A percentile compares a stretch with the other conserved stretches of the same genome.
phyloP scores from a whole-genome alignment of 805 yeast genomes.

The Starmerella lactis-condensi region DNA sequence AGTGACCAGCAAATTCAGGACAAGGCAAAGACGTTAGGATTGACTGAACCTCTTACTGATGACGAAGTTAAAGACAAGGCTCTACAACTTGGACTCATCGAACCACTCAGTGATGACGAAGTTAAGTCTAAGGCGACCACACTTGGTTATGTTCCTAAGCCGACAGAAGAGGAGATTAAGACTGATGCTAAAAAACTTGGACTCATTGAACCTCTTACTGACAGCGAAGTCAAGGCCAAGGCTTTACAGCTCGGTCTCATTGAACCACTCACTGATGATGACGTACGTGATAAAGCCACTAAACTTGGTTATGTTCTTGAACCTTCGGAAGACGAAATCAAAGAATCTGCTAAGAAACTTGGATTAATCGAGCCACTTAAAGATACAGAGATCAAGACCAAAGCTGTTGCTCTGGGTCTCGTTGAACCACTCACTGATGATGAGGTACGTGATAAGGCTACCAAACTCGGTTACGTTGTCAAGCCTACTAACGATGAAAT shows the following conservation, averaged over 20 bases:
- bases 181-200: constrained; percentile 11
- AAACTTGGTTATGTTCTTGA: constrained; percentile 14
- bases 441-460: constrained; percentile 12
- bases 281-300: constrained; percentile 15
- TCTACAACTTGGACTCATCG: constrained; percentile 15
- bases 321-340: constrained; percentile 6
- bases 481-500: constrained; percentile 7
- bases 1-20: constrained; percentile 4
- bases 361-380: constrained; percentile 7
- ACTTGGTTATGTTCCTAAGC: constrained; percentile 14
- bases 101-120: constrained; percentile 19
- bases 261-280: constrained; percentile 37
- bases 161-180: constrained; percentile 4
- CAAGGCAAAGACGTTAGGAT: constrained; percentile 16
- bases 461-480: constrained; percentile 15
- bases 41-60: constrained; percentile 25
- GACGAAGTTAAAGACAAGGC: constrained; percentile 26
- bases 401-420: constrained; percentile 10
- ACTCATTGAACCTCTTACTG: constrained; percentile 10
- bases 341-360: constrained; percentile 4
- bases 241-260: constrained; percentile 8
- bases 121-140: constrained; percentile 4
- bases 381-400: constrained; percentile 3
- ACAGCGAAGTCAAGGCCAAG: constrained; percentile 26
- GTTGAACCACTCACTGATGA: constrained; percentile 6